Conservation (phyloP, 495 filamentous ascomycete species). For the Elaphomyces granulatus region DNA sequence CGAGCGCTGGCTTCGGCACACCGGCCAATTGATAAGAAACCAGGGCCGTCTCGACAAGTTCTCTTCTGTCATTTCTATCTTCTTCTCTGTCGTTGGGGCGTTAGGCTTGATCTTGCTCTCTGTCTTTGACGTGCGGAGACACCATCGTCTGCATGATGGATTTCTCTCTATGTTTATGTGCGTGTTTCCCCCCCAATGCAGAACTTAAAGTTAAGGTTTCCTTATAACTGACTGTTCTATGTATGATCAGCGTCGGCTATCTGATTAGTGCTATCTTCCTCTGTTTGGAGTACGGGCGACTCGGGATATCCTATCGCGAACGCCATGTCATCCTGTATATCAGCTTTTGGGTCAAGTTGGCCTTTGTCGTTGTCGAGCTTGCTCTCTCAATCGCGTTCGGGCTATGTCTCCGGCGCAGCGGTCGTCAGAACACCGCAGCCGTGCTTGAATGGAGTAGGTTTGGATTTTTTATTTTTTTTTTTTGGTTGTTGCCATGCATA, state of each 20-base stretch:
- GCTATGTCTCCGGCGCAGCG: slow-evolving; percentile 16
- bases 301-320: slow-evolving; percentile 58
- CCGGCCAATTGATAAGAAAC: slow-evolving; percentile 56
- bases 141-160: slow-evolving; percentile 53
- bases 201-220: not conserved
- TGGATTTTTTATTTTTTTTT: not conserved
- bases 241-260: slow-evolving; percentile 30
- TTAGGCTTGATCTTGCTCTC: slow-evolving; percentile 65
- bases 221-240: not conserved
- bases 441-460: slow-evolving; percentile 55
- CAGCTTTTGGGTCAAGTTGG: slow-evolving; percentile 71
- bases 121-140: slow-evolving; percentile 63
- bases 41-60: slow-evolving; percentile 52
- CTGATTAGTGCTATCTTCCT: slow-evolving; percentile 69
- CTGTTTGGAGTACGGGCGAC: slow-evolving; percentile 73
- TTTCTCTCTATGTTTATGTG: slow-evolving; percentile 77
- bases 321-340: slow-evolving; percentile 54
- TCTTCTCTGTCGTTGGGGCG: slow-evolving; percentile 63
- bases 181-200: slow-evolving; percentile 13
- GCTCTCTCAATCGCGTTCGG: slow-evolving; percentile 55
- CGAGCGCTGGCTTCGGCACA: slow-evolving; percentile 73
- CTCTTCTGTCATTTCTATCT: slow-evolving; percentile 50
- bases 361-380: slow-evolving; percentile 68
- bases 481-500: not conserved
- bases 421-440: slow-evolving; percentile 39